Base-by-base conservation (phyloP, 176 grass and related monocot genomes). In the Aegilops sharonensis region DNA sequence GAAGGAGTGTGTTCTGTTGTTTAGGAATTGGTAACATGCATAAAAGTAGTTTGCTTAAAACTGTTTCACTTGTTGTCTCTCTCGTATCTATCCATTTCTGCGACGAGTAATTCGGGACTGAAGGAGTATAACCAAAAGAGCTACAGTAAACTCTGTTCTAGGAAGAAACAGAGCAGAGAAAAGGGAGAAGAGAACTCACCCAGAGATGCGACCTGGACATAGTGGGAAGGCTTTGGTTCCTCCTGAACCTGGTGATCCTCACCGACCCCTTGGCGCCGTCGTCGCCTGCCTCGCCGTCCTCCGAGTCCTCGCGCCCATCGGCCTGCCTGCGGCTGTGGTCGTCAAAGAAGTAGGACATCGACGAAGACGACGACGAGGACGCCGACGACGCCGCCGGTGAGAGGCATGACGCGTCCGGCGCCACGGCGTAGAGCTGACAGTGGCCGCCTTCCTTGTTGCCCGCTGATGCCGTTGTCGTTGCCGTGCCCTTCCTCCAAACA, bases 221-320 rank as follows among this genome's bases (percentile, higher is more conserved):
- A 25, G 7, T 83, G 6, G 84, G 69, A 9, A 95, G 79, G 73
- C 93, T 95, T 6, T 7, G 68, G 74, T 85, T 93, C 88, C 89
- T 88, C 27, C 31, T 72, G 20, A 93, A 71, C 88, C 85, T 87
- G 43, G 77, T 89, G 57, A 91, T 86, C 77, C 75, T 52, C 14
- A 94, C 85, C 18, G 64, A 81, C 7, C 17, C 59, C 63, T 32
- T 83, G 35, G 15, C 64, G 25, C 45, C 63, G 9, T 78, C 20
- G 2, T 71, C 85, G 1, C 23, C 78, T 9, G 42, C 77, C 23
- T 83, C 52, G 43, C 54, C 23, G 13, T 59, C 77, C 31, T 12
- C 47, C 4, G 12, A 11, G 2, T 66, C 84, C 18, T 79, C 64
- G 62, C n/a, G 71, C 1, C 0, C 71, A 2, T 80, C 67, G 5